Evolutionary conservation across 2,329 filamentous ascomycete species (phyloP), one percentile per base, ranked within the genome.

Genomic region (Fusarium xyrophilum): DNA sequence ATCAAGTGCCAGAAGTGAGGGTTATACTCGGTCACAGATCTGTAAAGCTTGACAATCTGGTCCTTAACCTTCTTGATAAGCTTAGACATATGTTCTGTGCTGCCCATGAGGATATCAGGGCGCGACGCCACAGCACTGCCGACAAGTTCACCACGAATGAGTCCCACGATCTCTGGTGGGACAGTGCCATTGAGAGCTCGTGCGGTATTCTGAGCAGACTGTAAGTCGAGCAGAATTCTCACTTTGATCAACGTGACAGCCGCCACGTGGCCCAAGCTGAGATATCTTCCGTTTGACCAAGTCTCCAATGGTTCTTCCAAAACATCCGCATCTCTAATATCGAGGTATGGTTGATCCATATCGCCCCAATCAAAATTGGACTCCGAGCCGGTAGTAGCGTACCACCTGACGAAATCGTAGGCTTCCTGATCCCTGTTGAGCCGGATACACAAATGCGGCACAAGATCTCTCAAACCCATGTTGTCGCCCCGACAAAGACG

Each of bases 371-470:
- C 67, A 30, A 74, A 72, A 17, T 72, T 23, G 0, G 39, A 6
- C 2, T 66, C 65, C 0, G 59, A 15, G 1, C 56, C 63, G 3
- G 48, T 61, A 1, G 68, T 74, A 0, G 68, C 74, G 60, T 73
- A 78, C 75, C 77, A 79, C 68, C 77, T 81, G 6, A 79, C 47
- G 38, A 82, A 82, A 56, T 83, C 80, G 63, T 84, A 84, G 68
- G 78, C 81, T n/a, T 84, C 82, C 68, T 86, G 83, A 58, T 87
- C 84, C 42, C 72, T 76, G 23, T 79, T 78, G 10, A 87, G 76
- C 5, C 83, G 80, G 17, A 88, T 69, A 56, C 81, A 77, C 13
- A 83, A 42, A 1, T 70, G 64, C 0, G 85, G 84, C 0, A 83
- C 60, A 0, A 81, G 23, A 21, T 79, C 43, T 1, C 83, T 78